phyloP scores from a whole-genome alignment of 2,329 filamentous ascomycete genomes.

The Ceratocystis eucalypticola region DNA sequence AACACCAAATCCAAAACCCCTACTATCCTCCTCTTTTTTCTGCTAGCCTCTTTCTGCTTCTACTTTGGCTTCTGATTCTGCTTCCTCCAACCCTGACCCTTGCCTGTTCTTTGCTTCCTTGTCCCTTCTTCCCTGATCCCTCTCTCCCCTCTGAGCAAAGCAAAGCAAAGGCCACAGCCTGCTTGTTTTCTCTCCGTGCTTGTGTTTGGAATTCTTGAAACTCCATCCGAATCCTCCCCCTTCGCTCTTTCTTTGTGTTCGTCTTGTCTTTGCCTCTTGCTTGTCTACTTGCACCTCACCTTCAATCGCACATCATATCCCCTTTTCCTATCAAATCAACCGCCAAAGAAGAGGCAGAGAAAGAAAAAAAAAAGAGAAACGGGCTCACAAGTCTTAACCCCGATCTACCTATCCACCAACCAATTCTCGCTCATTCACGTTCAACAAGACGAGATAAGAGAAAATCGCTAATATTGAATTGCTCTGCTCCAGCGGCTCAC shows the following conservation, averaged over 20 bases:
- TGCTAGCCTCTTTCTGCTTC: background rate
- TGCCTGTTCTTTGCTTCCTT: background rate
- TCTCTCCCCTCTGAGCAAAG: background rate
- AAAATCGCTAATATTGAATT: slow-evolving; percentile 21
- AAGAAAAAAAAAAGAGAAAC: background rate
- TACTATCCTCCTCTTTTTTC: background rate
- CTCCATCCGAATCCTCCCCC: slow-evolving; percentile 3
- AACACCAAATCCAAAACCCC: background rate
- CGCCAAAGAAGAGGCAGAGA: background rate
- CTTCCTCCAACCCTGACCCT: background rate
- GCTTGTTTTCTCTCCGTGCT: slow-evolving; percentile 8
- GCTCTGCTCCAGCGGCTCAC: slow-evolving; percentile 20
- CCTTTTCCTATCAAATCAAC: slow-evolving; percentile 3
- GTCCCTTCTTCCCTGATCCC: background rate
- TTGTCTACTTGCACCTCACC: slow-evolving; percentile 6
- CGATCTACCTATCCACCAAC: background rate
- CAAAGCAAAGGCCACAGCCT: background rate
- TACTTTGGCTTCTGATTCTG: background rate
- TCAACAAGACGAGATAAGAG: background rate
- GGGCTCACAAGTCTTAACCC: no score
- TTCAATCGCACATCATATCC: slow-evolving; percentile 3
- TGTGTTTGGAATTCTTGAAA: background rate
- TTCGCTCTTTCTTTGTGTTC: slow-evolving; percentile 8
- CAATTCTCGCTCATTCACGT: background rate
- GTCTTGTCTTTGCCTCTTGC: slow-evolving; percentile 3